phyloP scores from a whole-genome alignment of 371 early-diverging fungal genomes.

The Phascolomyces articulosus region DNA sequence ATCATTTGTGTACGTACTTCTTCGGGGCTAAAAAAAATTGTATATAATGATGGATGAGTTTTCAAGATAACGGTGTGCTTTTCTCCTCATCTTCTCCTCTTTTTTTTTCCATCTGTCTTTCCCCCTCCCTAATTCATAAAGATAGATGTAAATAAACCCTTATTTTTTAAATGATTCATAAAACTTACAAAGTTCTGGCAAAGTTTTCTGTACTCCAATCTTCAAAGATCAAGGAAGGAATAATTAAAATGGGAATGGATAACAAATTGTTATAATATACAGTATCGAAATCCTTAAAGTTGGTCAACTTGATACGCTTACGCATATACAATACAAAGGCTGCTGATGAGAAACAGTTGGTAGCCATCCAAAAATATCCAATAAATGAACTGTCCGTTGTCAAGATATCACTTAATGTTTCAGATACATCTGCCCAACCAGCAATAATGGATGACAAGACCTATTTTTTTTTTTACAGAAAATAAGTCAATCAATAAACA shows the following conservation, averaged over 20 bases:
- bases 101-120: background rate
- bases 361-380: constrained; percentile 88
- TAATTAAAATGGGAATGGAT: constrained; percentile 82
- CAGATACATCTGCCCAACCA: constrained; percentile 76
- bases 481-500: too few relatives aligned
- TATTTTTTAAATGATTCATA: too few relatives aligned
- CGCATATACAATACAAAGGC: constrained; percentile 92
- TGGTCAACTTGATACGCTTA: constrained; percentile 79
- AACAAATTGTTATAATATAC: constrained; percentile 97
- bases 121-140: too few relatives aligned
- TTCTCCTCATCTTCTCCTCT: too few relatives aligned
- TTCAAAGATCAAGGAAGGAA: constrained; percentile 81
- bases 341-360: constrained; percentile 93
- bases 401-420: constrained; percentile 49
- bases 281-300: constrained; percentile 94
- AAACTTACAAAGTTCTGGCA: constrained; percentile 56
- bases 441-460: constrained; percentile 92
- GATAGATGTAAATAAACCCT: too few relatives aligned
- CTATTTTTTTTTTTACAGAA: constrained; percentile 28
- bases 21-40: constrained; percentile 43
- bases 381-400: constrained; percentile 33
- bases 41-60: constrained; percentile 7
- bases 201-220: constrained; percentile 66
- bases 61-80: background rate
- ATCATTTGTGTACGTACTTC: constrained; percentile 58